These are phyloP conservation scores for Apiospora rasikravindrae DNA, from an alignment of 2,329 filamentous ascomycete genomes.

Conservation along the genomic window DNA sequence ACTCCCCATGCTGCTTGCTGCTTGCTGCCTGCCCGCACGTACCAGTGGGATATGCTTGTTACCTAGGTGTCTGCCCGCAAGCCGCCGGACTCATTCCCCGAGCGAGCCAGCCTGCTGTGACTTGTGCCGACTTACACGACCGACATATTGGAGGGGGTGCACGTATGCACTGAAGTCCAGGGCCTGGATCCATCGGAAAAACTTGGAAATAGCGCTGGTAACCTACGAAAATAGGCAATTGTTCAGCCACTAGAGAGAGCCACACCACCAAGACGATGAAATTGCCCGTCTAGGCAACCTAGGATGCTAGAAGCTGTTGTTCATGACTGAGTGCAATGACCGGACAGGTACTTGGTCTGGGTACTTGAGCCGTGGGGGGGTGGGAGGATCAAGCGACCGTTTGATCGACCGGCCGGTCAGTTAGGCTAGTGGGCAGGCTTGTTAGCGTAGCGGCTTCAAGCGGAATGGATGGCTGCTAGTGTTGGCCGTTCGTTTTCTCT, in stretches of 20 bases:
- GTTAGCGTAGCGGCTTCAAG: background rate
- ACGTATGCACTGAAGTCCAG: background rate
- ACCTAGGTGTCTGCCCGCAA: background rate
- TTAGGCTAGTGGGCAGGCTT: background rate
- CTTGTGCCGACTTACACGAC: background rate
- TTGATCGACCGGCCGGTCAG: conserved; percentile 7
- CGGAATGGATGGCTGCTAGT: background rate
- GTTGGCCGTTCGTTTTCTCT: background rate
- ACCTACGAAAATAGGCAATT: background rate
- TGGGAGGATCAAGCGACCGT: conserved; percentile 4
- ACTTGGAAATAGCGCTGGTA: conserved; percentile 1
- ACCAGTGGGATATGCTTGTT: background rate
- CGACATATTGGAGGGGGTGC: background rate
- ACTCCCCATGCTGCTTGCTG: background rate
- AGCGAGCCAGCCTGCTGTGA: background rate
- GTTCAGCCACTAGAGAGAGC: conserved; percentile 9
- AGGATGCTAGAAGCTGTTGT: background rate
- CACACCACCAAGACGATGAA: background rate
- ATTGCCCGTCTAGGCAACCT: background rate
- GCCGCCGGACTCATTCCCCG: background rate
- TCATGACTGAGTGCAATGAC: background rate
- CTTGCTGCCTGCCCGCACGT: background rate
- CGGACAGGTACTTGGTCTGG: background rate
- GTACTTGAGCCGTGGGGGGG: background rate
- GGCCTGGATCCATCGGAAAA: background rate